These are phyloP conservation scores for Yamadazyma epiphylla DNA, from an alignment of 1,139 yeast genomes.

Conservation along the genomic window DNA sequence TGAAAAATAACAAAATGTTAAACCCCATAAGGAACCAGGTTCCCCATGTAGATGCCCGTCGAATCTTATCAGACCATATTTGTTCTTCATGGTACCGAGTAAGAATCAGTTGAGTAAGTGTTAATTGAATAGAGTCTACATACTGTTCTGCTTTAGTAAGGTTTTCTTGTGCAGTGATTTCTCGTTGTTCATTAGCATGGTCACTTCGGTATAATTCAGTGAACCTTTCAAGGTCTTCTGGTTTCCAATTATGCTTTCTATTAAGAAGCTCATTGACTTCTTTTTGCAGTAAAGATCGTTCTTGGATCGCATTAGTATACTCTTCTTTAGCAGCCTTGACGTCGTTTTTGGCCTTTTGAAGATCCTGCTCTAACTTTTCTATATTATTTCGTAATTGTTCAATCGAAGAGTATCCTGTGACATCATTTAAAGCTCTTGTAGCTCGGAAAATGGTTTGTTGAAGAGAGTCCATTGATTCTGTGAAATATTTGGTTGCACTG, in stretches of 20 bases:
- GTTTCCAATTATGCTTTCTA: slow-evolving; percentile 78
- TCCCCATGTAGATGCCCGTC: slow-evolving; percentile 96
- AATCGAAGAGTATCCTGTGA: slow-evolving; percentile 87
- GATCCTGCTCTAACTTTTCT: slow-evolving; percentile 44
- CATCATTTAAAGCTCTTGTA: slow-evolving; percentile 75
- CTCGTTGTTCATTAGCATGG: slow-evolving; percentile 67
- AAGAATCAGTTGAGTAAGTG: slow-evolving; percentile 71
- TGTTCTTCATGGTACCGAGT: slow-evolving; percentile 96
- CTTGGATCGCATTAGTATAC: slow-evolving; percentile 62
- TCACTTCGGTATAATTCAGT: slow-evolving; percentile 79
- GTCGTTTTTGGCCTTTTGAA: slow-evolving; percentile 45
- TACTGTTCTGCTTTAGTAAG: slow-evolving; percentile 56
- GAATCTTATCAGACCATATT: slow-evolving; percentile 94
- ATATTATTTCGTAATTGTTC: slow-evolving; percentile 67
- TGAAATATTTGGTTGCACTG: slow-evolving; percentile 32
- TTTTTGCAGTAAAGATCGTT: slow-evolving; percentile 69
- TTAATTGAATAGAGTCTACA: slow-evolving; percentile 69
- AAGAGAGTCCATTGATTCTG: slow-evolving; percentile 54
- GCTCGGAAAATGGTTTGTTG: slow-evolving; percentile 68
- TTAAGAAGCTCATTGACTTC: slow-evolving; percentile 87
- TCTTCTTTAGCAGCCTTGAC: slow-evolving; percentile 48
- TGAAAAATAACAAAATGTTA: slow-evolving; percentile 69
- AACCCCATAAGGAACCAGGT: slow-evolving; percentile 88
- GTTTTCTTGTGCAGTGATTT: slow-evolving; percentile 45
- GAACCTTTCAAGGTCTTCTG: slow-evolving; percentile 76